Evolutionary conservation across 78 protist species (phyloP).

Genomic region (Protostelium mycophagum): DNA sequence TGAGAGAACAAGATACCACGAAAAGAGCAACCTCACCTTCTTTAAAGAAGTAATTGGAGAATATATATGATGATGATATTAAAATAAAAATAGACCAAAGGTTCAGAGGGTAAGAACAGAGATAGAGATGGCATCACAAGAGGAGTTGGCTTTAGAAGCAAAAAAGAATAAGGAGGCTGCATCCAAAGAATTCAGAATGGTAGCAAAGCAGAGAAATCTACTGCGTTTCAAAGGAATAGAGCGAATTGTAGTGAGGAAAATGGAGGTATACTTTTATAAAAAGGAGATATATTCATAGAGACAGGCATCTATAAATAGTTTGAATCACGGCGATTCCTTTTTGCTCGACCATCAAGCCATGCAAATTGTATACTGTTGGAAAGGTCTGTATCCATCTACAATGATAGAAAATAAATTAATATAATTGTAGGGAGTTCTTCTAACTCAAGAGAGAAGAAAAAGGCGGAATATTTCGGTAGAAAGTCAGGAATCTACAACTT

Average conservation of each 20-base stretch:
- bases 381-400: background rate
- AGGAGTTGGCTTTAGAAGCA: background rate
- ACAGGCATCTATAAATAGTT: background rate
- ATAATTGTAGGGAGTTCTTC: background rate
- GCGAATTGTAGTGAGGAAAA: background rate
- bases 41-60: conserved; percentile 37
- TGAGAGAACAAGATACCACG: conserved; percentile 30
- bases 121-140: conserved; percentile 18
- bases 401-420: background rate
- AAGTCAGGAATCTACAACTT: no score
- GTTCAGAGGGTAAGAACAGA: conserved; percentile 4
- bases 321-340: background rate
- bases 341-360: background rate
- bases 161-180: background rate
- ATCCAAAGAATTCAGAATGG: background rate
- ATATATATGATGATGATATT: conserved; percentile 17
- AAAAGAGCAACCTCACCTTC: conserved; percentile 38
- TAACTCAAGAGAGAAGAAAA: background rate
- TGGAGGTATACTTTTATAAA: no score
- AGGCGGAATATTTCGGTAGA: background rate
- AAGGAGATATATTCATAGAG: no score
- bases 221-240: background rate
- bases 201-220: background rate
- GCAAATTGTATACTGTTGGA: background rate
- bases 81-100: conserved; percentile 34